Evolutionary conservation across 257 asterid genomes (phyloP).

Genomic region (Capsicum baccatum): DNA sequence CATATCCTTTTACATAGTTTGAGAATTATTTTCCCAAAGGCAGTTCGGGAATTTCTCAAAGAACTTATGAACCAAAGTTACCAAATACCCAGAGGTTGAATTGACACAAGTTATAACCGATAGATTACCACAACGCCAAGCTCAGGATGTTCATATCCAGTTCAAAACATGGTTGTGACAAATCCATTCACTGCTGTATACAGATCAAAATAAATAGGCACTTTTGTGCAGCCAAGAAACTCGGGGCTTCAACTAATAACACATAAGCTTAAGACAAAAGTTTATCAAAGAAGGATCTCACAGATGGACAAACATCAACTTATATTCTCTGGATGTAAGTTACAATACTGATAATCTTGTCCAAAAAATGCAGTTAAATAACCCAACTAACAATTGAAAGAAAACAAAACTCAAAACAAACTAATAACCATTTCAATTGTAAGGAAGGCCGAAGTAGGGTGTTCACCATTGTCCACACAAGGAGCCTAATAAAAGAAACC

Average conservation of each 20-base stretch:
- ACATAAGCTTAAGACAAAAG: background rate
- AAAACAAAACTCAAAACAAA: background rate
- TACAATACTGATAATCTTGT: background rate
- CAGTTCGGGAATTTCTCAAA: background rate
- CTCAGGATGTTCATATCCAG: background rate
- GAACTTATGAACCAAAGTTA: no score
- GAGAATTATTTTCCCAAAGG: background rate
- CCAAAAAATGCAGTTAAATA: background rate
- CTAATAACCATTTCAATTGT: background rate
- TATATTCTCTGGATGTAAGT: background rate
- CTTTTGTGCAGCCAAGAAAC: background rate
- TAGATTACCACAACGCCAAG: background rate
- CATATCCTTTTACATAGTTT: background rate
- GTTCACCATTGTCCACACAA: background rate
- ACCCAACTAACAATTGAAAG: background rate
- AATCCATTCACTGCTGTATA: background rate
- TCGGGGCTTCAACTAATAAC: background rate
- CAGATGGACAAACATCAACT: background rate
- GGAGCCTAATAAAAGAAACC: conserved; percentile 24
- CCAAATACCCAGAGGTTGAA: background rate
- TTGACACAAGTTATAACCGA: background rate
- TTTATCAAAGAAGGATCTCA: background rate
- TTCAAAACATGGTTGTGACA: background rate
- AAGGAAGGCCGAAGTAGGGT: background rate
- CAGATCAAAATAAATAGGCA: background rate